phyloP scores from a whole-genome alignment of 1,284 basidiomycete species.

The Tilletia indica region DNA sequence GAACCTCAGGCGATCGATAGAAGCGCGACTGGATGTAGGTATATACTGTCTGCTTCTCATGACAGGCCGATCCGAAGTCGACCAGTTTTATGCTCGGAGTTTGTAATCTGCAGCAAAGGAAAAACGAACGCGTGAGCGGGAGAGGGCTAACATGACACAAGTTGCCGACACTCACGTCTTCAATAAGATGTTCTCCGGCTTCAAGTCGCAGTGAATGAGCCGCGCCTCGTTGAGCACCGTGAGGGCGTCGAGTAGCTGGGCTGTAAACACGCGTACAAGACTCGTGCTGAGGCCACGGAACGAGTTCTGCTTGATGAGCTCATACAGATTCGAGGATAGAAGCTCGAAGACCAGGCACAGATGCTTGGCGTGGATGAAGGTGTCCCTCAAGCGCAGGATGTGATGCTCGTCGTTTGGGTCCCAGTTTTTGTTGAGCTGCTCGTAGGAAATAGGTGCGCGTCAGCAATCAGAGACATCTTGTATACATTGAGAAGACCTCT shows the following conservation, averaged over 20 bases:
- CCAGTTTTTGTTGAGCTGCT: slow-evolving; percentile 61
- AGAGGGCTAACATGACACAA: no score
- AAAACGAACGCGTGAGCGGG: not conserved
- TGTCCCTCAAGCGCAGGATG: slow-evolving; percentile 89
- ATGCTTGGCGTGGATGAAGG: slow-evolving; percentile 94
- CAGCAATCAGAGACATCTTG: not conserved
- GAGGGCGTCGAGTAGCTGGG: slow-evolving; percentile 87
- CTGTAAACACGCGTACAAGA: slow-evolving; percentile 95
- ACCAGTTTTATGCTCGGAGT: slow-evolving; percentile 99
- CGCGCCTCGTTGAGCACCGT: slow-evolving; percentile 90
- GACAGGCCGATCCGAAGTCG: slow-evolving; percentile 97
- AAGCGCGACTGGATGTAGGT: slow-evolving; percentile 99
- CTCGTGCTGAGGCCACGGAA: slow-evolving; percentile 96
- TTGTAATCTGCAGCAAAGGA: slow-evolving; percentile 68
- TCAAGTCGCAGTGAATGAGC: slow-evolving; percentile 95
- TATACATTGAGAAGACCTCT: no score
- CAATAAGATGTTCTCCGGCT: slow-evolving; percentile 61
- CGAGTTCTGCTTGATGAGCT: slow-evolving; percentile 99
- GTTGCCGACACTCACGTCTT: slow-evolving; percentile 30
- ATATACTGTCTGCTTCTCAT: slow-evolving; percentile 97
- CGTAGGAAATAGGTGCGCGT: slow-evolving; percentile 20
- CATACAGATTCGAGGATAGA: slow-evolving; percentile 94
- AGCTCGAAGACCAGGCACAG: slow-evolving; percentile 97
- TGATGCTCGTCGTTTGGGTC: slow-evolving; percentile 92
- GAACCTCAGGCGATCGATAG: slow-evolving; percentile 95